Evolutionary conservation across 1,284 basidiomycete species (phyloP).

Genomic region (Ganoderma lingzhi): DNA sequence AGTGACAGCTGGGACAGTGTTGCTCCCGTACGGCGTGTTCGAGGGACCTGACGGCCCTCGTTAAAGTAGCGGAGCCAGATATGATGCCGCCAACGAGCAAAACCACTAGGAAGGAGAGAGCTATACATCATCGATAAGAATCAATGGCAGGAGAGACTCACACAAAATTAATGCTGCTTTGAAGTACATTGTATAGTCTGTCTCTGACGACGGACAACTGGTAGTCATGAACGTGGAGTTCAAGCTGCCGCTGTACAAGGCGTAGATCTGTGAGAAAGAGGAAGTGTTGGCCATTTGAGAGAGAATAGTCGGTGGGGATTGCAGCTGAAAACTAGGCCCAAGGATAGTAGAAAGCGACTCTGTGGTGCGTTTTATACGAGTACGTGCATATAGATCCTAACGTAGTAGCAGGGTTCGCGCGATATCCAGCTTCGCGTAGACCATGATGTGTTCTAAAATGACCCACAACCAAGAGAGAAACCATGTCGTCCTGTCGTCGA

Average conservation of each 20-base stretch:
- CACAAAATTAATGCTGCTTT: neutral
- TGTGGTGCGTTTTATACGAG: too few species aligned
- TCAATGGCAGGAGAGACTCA: neutral
- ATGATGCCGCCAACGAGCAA: neutral
- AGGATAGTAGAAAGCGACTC: neutral
- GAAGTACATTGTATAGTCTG: neutral
- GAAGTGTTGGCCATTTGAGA: neutral
- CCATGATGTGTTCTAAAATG: too few species aligned
- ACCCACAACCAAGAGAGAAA: too few species aligned
- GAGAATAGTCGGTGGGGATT: neutral
- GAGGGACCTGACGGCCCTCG: neutral
- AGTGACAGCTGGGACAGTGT: too few species aligned
- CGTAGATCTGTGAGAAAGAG: neutral
- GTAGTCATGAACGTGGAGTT: neutral
- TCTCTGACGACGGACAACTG: neutral
- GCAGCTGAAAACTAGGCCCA: neutral
- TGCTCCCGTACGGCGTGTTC: too few species aligned
- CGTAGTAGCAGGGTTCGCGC: neutral
- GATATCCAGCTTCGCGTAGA: neutral
- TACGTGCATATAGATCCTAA: too few species aligned
- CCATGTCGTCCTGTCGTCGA: too few species aligned
- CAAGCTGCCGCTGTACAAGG: neutral
- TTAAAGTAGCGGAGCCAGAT: neutral
- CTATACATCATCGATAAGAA: neutral
- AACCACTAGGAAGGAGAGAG: neutral